Evolutionary conservation across 768 basidiomycete genomes (phyloP).

Genomic region (Agrocybe chaxingu): DNA sequence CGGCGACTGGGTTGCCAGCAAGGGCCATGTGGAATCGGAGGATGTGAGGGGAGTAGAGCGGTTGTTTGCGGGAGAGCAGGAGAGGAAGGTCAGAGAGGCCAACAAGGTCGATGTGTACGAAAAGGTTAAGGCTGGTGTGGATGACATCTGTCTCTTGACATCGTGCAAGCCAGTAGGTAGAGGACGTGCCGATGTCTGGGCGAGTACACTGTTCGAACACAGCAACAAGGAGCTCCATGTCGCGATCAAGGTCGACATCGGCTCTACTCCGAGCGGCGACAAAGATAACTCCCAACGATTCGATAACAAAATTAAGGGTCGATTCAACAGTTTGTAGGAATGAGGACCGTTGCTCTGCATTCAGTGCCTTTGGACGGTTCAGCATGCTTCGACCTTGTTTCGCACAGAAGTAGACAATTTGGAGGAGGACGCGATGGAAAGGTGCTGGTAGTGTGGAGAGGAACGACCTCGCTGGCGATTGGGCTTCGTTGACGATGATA

Average conservation of each 20-base stretch:
- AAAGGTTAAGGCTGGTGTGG: conserved; percentile 68
- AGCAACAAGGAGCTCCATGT: conserved; percentile 77
- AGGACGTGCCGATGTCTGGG: conserved; percentile 63
- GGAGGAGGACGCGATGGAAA: conserved; percentile 79
- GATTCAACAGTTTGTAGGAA: conserved; percentile 61
- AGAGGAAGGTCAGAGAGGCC: conserved; percentile 66
- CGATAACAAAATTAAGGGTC: conserved; percentile 61
- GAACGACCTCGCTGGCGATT: conserved; percentile 72
- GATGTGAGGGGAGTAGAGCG: conserved; percentile 74
- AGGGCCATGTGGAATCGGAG: conserved; percentile 86
- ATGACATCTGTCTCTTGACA: conserved; percentile 83
- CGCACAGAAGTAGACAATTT: conserved; percentile 76
- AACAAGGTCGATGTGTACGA: conserved; percentile 63
- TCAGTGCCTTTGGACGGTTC: conserved; percentile 45
- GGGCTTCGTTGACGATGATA: conserved; percentile 71
- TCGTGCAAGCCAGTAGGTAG: conserved; percentile 72
- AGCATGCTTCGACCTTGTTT: conserved; percentile 56
- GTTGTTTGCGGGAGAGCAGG: conserved; percentile 58
- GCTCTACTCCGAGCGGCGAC: conserved; percentile 53
- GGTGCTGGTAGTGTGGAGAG: conserved; percentile 58
- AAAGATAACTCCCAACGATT: conserved; percentile 64
- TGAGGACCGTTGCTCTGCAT: conserved; percentile 58
- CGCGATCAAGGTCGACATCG: conserved; percentile 68
- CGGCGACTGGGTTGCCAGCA: conserved; percentile 70
- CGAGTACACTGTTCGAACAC: conserved; percentile 82